Base-by-base conservation (phyloP, 306 rosid genomes). In the Gastrolobium bilobum region DNA sequence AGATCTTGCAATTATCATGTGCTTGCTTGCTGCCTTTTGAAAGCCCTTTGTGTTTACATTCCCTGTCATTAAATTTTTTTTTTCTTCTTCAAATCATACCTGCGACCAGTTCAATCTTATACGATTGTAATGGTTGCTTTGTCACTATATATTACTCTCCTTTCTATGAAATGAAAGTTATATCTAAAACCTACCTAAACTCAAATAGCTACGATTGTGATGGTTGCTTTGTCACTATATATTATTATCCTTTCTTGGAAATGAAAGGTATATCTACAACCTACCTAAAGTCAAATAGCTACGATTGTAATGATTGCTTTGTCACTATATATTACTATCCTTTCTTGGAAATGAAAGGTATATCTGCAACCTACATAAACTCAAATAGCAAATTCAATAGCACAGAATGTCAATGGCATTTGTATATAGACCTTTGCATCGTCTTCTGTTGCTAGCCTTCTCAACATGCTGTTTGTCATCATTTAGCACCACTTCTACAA, bases 381-480 rank as follows among this genome's bases (percentile, higher is more conserved):
- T 34, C 34, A 58, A 70, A 1, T 38, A 33, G 30, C 8, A 59
- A 53, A 63, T 38, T 46, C 58, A 37, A 14, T 10, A 44, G 39
- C 79, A 73, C 26, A 59, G 4, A 72, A 78, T 74, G 1, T 10
- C 57, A 51, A 79, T 61, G 82, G 69, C 82, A 75, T 53, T 69
- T 63, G 71, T 37, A 56, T 3, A 57, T 47, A 72, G 57, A 67
- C 2, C 39, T 40, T 7, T 69, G 58, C 60, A 69, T 75, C 56
- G 44, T 62, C 60, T 72, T 57, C 4, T 75, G 65, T 39, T 79
- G 31, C 13, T 84, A 64, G 15, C 79, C 67, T 70, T 80, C 59
- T 75, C 82, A 68, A 38, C 78, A n/a, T 80, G 71, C 57, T 60
- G 40, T 51, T 84, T 79, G 57, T 83, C 82, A 50, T 53, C 75